Base-by-base conservation (phyloP, 1,139 yeast genomes). In the Yamadazyma dushanensis region DNA sequence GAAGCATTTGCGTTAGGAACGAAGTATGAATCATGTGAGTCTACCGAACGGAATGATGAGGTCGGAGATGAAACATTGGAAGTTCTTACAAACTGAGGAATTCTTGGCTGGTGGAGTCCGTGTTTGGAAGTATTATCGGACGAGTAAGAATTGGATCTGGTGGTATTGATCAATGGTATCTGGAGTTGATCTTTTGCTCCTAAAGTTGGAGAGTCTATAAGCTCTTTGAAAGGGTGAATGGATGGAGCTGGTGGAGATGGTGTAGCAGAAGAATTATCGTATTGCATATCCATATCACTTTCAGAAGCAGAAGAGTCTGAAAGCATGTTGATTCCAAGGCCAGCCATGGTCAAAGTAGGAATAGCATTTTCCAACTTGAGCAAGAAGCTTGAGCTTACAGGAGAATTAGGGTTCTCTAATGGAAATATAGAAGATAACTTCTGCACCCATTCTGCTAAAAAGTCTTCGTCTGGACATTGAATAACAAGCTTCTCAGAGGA, bases 241-340 rank as follows among this genome's bases (percentile, higher is more conserved):
- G 18, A 21, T 15, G 37, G 23, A 19, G 36, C 33, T 9, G 32
- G 28, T 3, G 43, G 43, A 3, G 40, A 32, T 16, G 43, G 33
- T 8, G 32, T 40, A 34, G 35, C 29, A 7, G 36, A 32, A 22
- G 31, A 35, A 14, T 31, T 40, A 8, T 16, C 17, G 15, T 27
- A 17, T 20, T 11, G 27, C 10, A 13, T 16, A 7, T 41, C 38
- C 8, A 17, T 8, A 17, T 31, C 37, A 27, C 39, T 31, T 7
- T 36, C 39, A 22, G 34, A 28, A 18, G 32, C 30, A 8, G 45
- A 34, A 10, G 46, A 31, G 30, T 56, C 61, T 5, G 61, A 47
- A 6, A 61, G 47, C 25, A 60, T 53, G 43, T 61, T 58, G 26
- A 66, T 66, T 9, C 72, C 71, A 34, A 65, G 53, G 2, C 73